Evolutionary conservation across 192 early-diverging fungal genomes (phyloP).

Genomic region (Coemansia sp.): DNA sequence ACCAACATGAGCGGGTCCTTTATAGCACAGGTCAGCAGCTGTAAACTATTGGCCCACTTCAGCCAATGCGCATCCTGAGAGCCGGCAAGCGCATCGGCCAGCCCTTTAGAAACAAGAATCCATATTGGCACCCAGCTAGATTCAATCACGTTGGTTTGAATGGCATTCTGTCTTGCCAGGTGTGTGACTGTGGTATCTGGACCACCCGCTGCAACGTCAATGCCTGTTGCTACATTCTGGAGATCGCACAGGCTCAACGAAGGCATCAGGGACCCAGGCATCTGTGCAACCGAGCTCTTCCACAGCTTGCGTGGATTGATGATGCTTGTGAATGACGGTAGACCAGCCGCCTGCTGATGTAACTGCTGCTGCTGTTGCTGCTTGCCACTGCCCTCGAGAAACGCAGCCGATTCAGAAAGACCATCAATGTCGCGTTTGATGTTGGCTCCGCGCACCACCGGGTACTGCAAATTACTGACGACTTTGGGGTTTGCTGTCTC

Average conservation of each 20-base stretch:
- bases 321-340: constrained; percentile 50
- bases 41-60: constrained; percentile 10
- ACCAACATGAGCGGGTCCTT: background rate
- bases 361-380: background rate
- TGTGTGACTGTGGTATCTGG: background rate
- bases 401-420: background rate
- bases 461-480: constrained; percentile 25
- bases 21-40: background rate
- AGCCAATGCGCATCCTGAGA: background rate
- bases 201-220: background rate
- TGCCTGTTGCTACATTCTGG: constrained; percentile 6
- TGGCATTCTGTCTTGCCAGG: background rate
- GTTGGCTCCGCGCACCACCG: constrained; percentile 1
- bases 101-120: constrained; percentile 21
- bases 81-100: constrained; percentile 19
- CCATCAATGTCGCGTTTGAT: constrained; percentile 7
- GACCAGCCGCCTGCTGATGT: background rate
- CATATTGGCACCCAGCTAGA: constrained; percentile 35
- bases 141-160: constrained; percentile 15
- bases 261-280: constrained; percentile 34
- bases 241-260: constrained; percentile 30
- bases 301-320: constrained; percentile 30
- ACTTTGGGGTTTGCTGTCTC: background rate
- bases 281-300: constrained; percentile 7
- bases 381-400: background rate